Percentiles rank a stretch among this genome's conserved stretches.
phyloP scores from a whole-genome alignment of 441 rosid genomes.

The Corymbia calophylla region DNA sequence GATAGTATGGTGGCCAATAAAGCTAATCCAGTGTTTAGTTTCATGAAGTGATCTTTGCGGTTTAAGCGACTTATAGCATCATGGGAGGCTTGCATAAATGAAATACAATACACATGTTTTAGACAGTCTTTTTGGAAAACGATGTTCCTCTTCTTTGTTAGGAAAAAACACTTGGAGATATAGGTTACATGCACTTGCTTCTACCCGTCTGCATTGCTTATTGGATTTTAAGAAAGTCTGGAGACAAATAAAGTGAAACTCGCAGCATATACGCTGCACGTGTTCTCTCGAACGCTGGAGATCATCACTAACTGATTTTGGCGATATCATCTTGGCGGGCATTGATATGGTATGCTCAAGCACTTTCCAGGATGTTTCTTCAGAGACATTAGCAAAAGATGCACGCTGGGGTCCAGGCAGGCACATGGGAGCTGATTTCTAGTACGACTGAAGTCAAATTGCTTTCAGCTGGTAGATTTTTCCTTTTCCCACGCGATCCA shows the following conservation, averaged over 20 bases:
- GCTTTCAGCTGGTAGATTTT: neutral
- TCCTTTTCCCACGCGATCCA: neutral
- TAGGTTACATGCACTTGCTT: neutral
- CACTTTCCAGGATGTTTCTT: neutral
- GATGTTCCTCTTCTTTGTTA: neutral
- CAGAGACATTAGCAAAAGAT: neutral
- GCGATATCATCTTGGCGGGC: neutral
- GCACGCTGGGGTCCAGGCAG: neutral
- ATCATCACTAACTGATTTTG: neutral
- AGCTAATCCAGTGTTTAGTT: neutral
- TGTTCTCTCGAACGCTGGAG: neutral
- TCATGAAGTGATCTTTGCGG: neutral
- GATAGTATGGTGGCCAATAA: neutral
- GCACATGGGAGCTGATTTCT: neutral
- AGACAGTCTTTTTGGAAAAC: neutral
- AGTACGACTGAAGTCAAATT: neutral
- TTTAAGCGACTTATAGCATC: neutral
- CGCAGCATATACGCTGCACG: neutral
- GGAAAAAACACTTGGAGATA: neutral
- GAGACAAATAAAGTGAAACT: neutral
- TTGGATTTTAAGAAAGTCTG: neutral
- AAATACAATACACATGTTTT: neutral
- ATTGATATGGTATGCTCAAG: neutral
- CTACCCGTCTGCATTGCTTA: neutral
- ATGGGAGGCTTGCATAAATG: neutral